Conservation (phyloP, 2,329 filamentous ascomycete genomes). For the Arthrinium puccinioides region DNA sequence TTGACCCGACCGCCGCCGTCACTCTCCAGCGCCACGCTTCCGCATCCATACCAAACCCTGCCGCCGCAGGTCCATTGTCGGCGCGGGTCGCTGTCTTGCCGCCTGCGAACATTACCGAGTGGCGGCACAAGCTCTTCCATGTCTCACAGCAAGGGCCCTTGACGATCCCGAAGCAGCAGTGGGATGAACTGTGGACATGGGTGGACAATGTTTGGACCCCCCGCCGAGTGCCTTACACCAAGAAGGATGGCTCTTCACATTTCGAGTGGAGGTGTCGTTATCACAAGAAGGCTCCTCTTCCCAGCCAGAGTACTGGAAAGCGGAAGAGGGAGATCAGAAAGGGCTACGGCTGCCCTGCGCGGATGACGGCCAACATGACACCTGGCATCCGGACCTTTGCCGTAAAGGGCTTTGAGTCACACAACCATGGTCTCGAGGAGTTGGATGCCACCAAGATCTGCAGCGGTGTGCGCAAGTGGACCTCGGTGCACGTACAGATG, state of each 20-base stretch:
- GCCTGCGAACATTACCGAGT: no score
- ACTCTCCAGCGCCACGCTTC: no score
- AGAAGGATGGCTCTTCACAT: constrained; percentile 1
- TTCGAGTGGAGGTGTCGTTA: constrained; percentile 6
- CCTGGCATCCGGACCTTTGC: not conserved
- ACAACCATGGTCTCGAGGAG: constrained; percentile 4
- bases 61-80: no score
- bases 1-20: no score
- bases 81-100: no score
- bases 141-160: no score
- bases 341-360: constrained; percentile 3
- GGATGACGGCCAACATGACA: constrained; percentile 2
- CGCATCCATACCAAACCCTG: no score
- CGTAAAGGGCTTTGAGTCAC: not conserved
- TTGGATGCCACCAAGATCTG: constrained; percentile 5
- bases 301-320: constrained; percentile 4
- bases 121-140: no score
- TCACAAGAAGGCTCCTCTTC: not conserved
- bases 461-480: constrained; percentile 4
- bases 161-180: no score
- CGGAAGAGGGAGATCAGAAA: constrained; percentile 4
- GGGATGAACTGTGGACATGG: no score
- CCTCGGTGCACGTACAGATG: constrained; percentile 3
- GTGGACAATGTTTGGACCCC: constrained; percentile 5
- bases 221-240: constrained; percentile 1